These are phyloP conservation scores for Ophiocordyceps australis DNA, from an alignment of 2,329 filamentous ascomycete genomes.

Conservation along the genomic window DNA sequence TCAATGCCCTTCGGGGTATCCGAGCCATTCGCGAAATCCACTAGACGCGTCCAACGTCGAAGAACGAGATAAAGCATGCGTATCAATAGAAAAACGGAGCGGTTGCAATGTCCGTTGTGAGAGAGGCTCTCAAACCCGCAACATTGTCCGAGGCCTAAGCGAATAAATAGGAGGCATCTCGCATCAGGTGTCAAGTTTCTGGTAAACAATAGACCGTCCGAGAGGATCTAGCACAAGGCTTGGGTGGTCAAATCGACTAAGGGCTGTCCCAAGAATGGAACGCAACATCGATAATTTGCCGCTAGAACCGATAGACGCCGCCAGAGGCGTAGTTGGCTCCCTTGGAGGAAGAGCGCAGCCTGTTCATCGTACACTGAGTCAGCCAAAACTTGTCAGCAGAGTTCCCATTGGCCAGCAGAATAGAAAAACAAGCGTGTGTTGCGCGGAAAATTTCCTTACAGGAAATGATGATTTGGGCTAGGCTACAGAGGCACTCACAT, in stretches of 20 bases:
- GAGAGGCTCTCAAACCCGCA: no score
- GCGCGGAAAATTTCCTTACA: constrained; percentile 76
- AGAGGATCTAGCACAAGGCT: no score
- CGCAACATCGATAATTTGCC: no score
- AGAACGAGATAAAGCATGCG: constrained; percentile 23
- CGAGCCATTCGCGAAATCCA: constrained; percentile 20
- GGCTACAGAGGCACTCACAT: constrained; percentile 66
- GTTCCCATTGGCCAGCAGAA: constrained; percentile 48
- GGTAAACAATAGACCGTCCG: no score
- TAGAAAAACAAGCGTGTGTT: constrained; percentile 62
- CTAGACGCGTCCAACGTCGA: constrained; percentile 21
- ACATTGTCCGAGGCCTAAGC: constrained; percentile 7
- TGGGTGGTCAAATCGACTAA: no score
- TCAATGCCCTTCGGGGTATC: constrained; percentile 9
- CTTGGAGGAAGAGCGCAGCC: constrained; percentile 70
- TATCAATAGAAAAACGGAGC: constrained; percentile 10
- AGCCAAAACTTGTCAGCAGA: constrained; percentile 54
- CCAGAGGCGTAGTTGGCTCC: constrained; percentile 32
- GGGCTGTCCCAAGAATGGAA: no score
- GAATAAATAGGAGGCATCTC: constrained; percentile 4
- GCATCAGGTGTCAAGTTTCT: no score
- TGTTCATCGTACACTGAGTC: constrained; percentile 73
- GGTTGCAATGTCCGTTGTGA: no score
- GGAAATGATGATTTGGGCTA: constrained; percentile 34
- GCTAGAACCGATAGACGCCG: no score